Percentiles rank a stretch among this genome's conserved stretches.
phyloP scores from a whole-genome alignment of 768 basidiomycete genomes.

The Hypholoma sublateritium region DNA sequence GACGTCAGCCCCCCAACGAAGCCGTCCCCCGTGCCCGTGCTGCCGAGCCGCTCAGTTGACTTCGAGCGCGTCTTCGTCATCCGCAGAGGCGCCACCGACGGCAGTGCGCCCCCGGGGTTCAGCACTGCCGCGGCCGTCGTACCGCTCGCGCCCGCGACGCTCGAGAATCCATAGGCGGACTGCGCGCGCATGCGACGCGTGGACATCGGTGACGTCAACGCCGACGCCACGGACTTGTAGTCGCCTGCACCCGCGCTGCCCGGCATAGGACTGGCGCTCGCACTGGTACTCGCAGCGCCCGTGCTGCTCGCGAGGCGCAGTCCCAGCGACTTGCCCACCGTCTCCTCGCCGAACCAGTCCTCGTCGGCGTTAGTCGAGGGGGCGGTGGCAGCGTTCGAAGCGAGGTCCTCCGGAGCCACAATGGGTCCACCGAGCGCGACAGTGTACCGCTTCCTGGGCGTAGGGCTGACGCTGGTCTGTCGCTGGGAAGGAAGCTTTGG shows the following conservation, averaged over 20 bases:
- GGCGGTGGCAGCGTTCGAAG: conserved; percentile 16
- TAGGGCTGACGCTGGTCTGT: conserved; percentile 62
- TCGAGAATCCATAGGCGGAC: conserved; percentile 54
- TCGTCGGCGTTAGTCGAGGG: conserved; percentile 24
- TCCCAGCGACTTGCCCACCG: conserved; percentile 7
- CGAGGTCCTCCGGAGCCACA: conserved; percentile 32
- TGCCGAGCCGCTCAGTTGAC: conserved; percentile 38
- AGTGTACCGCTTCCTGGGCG: conserved; percentile 83
- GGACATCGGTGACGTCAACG: conserved; percentile 18
- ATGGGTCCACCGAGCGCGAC: conserved; percentile 81
- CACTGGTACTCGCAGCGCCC: conserved; percentile 41
- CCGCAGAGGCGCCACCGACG: conserved; percentile 33
- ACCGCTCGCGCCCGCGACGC: conserved; percentile 28
- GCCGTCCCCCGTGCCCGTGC: conserved; percentile 25
- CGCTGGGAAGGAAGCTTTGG: conserved; percentile 40
- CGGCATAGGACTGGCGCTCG: conserved; percentile 11
- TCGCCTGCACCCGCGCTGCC: conserved; percentile 19
- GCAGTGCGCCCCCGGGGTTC: conserved; percentile 9
- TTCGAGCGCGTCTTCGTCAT: conserved; percentile 35
- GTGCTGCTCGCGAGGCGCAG: background rate
- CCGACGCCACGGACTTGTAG: conserved; percentile 20
- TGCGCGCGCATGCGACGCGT: conserved; percentile 43
- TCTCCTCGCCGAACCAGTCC: conserved; percentile 32
- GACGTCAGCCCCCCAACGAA: conserved; percentile 20
- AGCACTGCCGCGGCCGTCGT: conserved; percentile 16